Evolutionary conservation across 768 basidiomycete species (phyloP).

Genomic region (Tricholoma saponaceum): DNA sequence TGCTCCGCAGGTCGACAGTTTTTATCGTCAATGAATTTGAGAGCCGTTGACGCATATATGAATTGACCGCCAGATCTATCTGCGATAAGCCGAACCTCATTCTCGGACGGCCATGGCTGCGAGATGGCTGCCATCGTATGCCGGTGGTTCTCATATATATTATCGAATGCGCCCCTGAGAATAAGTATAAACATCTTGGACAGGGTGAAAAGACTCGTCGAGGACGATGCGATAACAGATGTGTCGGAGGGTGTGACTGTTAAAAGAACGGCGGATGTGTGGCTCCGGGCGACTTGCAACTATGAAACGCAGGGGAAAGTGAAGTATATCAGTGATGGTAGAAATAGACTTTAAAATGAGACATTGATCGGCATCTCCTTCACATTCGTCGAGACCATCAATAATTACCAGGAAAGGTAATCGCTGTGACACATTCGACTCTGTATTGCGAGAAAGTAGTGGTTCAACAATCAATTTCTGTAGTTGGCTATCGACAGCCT

Average conservation of each 20-base stretch:
- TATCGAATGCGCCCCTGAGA: not conserved
- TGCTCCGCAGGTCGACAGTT: not conserved
- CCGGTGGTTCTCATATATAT: not conserved
- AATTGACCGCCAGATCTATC: not conserved
- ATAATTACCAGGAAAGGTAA: constrained; percentile 12
- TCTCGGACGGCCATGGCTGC: not conserved
- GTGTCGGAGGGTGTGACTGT: not conserved
- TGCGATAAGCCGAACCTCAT: not conserved
- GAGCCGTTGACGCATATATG: not conserved
- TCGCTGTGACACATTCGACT: not conserved
- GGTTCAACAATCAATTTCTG: constrained; percentile 10
- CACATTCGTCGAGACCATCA: constrained; percentile 27
- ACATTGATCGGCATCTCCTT: constrained; percentile 6
- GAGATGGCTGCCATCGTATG: not conserved
- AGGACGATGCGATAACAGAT: not conserved
- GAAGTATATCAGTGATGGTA: not conserved
- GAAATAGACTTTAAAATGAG: constrained; percentile 10
- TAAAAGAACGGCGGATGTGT: constrained; percentile 12
- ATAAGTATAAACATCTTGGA: not conserved
- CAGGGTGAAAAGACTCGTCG: not conserved
- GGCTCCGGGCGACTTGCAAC: constrained; percentile 25
- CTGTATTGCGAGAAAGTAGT: not conserved
- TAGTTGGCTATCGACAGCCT: constrained; percentile 11
- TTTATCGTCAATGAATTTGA: not conserved
- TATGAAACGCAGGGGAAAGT: constrained; percentile 18